Evolutionary conservation across 2,329 filamentous ascomycete species (phyloP).

Genomic region (Sporothrix euskadiensis): DNA sequence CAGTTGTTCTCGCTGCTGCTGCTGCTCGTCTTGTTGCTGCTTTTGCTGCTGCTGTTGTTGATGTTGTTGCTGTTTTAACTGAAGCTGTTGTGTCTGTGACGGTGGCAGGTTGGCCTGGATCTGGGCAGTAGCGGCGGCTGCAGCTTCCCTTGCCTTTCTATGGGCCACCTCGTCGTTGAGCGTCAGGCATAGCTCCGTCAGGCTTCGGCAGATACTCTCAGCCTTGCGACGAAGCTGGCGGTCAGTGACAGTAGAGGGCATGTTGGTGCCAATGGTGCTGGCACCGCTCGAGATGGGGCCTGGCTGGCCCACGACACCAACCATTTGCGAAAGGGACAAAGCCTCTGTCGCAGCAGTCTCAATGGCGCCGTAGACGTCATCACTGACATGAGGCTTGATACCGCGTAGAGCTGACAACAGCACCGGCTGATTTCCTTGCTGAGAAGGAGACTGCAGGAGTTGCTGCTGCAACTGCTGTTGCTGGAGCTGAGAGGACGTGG

Average conservation of each 20-base stretch:
- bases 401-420: slow-evolving; percentile 80
- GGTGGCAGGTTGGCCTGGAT: slow-evolving; percentile 12
- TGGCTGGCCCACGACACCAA: slow-evolving; percentile 69
- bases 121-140: slow-evolving; percentile 10
- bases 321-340: slow-evolving; percentile 72
- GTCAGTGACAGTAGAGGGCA: slow-evolving; percentile 61
- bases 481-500: slow-evolving; percentile 51
- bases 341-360: slow-evolving; percentile 83
- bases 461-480: slow-evolving; percentile 50
- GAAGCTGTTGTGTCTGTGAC: not conserved
- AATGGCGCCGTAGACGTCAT: slow-evolving; percentile 74
- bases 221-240: slow-evolving; percentile 86
- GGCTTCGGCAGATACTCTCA: slow-evolving; percentile 85
- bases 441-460: slow-evolving; percentile 27
- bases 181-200: slow-evolving; percentile 89
- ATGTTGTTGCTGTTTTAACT: not conserved
- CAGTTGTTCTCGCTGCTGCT: not conserved
- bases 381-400: slow-evolving; percentile 67
- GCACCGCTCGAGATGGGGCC: slow-evolving; percentile 67
- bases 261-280: slow-evolving; percentile 58
- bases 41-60: not conserved
- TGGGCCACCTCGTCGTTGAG: slow-evolving; percentile 63
- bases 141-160: slow-evolving; percentile 37
- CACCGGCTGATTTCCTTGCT: slow-evolving; percentile 47
- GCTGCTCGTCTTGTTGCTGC: not conserved